These are phyloP conservation scores for Halophytophthora batemanensis DNA, from an alignment of 352 stramenopile genomes.

Conservation along the genomic window DNA sequence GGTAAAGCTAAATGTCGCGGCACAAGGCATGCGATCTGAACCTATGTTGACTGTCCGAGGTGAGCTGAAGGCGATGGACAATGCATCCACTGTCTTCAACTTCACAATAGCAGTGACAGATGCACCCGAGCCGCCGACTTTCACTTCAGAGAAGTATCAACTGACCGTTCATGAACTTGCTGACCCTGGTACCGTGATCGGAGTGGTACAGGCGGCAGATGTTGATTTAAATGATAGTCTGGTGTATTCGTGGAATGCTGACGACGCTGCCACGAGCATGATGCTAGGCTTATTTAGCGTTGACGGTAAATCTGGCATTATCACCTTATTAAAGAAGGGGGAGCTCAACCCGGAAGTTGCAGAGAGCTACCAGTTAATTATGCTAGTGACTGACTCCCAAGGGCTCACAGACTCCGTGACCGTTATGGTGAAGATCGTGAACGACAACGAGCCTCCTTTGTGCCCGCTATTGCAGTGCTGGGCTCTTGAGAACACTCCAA, in stretches of 20 bases:
- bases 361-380: conserved; percentile 5
- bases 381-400: conserved; percentile 18
- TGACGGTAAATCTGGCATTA: conserved; percentile 8
- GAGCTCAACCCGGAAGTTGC: conserved; percentile 9
- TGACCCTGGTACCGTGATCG: conserved; percentile 25
- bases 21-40: background rate
- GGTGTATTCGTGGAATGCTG: conserved; percentile 17
- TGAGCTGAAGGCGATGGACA: conserved; percentile 4
- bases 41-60: conserved; percentile 15
- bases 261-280: conserved; percentile 3
- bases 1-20: conserved; percentile 2
- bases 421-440: conserved; percentile 30
- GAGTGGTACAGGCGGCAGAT: conserved; percentile 37
- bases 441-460: conserved; percentile 48
- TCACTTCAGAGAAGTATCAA: conserved; percentile 8
- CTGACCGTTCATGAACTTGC: conserved; percentile 43
- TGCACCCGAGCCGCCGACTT: conserved; percentile 13
- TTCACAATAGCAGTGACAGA: conserved; percentile 16
- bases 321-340: conserved; percentile 12
- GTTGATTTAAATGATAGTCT: conserved; percentile 34
- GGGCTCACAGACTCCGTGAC: conserved; percentile 13
- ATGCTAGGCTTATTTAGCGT: conserved; percentile 14
- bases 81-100: conserved; percentile 12
- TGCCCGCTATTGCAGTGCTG: conserved; percentile 53
- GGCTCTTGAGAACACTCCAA: conserved; percentile 45